Base-by-base conservation (phyloP, 2,329 filamentous ascomycete species). In the Aureobasidium namibiae region DNA sequence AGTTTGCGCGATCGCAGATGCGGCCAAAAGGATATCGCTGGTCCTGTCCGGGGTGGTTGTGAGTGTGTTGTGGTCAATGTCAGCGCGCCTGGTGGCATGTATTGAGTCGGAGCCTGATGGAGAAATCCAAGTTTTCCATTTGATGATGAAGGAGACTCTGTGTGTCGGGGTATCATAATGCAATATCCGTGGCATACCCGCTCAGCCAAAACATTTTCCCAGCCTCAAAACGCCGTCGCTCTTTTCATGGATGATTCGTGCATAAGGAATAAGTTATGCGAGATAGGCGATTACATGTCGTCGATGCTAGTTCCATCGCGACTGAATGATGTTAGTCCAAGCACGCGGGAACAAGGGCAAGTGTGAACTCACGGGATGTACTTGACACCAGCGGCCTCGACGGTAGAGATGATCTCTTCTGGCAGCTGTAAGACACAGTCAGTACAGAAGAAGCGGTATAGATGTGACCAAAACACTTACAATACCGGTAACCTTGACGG, bases 401-500 rank as follows among this genome's bases (percentile, higher is more conserved):
- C 73, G 36, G 76, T 76, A 38, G 75, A 74, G 31, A 83, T 73
- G 39, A 81, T 77, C 60, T 86, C 82, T 42, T 82, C 80, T 0
- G 82, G 80, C 52, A 86, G 69, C 75, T 81, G 57, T 2, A 38
- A n/a, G 18, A 29, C 14, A 16, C 14, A 18, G 56, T 67, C 48
- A 68, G 61, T 34, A 59, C 3, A 6, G 9, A 16, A 24, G 7
- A 46, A 24, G 2, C 34, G 9, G n/a, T 16, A 34, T 8, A 38
- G 38, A 16, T 26, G 14, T 14, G 9, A 33, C 34, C 21, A 26
- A 13, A n/a, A 9, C 1, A 74, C 80, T 73, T 65, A 82, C 80
- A 62, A 89, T 84, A 18, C 94, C 94, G 33, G 88, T 90, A 24
- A 99, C 94, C 77, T 97, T 96, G 59, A 91, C 89, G 18, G 94